phyloP scores from a whole-genome alignment of 1,284 basidiomycete species.

The Irpex rosettiformis region DNA sequence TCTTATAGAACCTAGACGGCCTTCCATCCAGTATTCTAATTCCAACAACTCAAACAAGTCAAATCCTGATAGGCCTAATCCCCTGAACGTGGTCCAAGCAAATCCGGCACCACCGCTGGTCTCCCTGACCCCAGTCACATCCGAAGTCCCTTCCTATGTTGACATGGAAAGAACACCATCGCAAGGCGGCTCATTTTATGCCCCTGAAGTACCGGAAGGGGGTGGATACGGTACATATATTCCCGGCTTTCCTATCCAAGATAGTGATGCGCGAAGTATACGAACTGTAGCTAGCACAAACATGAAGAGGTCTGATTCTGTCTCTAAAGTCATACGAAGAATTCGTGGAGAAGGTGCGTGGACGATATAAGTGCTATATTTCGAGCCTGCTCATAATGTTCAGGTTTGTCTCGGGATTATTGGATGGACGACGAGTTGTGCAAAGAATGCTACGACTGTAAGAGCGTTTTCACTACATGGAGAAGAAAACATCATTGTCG shows the following conservation, averaged over 20 bases:
- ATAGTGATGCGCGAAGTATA: slow-evolving; percentile 73
- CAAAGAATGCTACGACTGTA: slow-evolving; percentile 95
- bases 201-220: slow-evolving; percentile 59
- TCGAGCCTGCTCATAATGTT: slow-evolving; percentile 10
- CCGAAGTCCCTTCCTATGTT: slow-evolving; percentile 60
- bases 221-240: slow-evolving; percentile 66
- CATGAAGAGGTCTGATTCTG: slow-evolving; percentile 72
- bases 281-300: slow-evolving; percentile 68
- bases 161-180: slow-evolving; percentile 62
- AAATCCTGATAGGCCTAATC: slow-evolving; percentile 51
- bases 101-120: slow-evolving; percentile 73
- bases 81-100: slow-evolving; percentile 46
- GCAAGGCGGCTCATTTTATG: slow-evolving; percentile 43
- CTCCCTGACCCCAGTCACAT: slow-evolving; percentile 77
- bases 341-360: slow-evolving; percentile 79
- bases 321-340: slow-evolving; percentile 85
- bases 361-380: neutral
- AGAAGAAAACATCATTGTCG: slow-evolving; percentile 93
- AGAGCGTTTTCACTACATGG: slow-evolving; percentile 89
- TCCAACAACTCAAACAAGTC: slow-evolving; percentile 45
- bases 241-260: slow-evolving; percentile 81
- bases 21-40: slow-evolving; percentile 45
- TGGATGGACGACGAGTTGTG: slow-evolving; percentile 98
- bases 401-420: slow-evolving; percentile 83
- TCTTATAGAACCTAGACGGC: slow-evolving; percentile 51